phyloP scores from a whole-genome alignment of 768 basidiomycete genomes.

The Pleurotus salmoneostramineus region DNA sequence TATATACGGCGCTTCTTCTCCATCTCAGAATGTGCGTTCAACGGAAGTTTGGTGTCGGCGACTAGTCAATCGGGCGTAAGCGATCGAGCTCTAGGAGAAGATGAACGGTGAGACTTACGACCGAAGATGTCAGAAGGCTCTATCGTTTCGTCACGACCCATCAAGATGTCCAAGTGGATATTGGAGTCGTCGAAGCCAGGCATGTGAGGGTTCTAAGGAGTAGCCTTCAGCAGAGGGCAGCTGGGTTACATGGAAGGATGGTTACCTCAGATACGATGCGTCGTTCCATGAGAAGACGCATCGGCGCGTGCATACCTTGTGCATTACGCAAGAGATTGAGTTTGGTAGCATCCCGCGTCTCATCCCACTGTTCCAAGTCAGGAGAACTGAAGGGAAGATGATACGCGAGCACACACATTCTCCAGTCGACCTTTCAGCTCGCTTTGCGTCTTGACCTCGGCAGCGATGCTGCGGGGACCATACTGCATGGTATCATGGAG shows the following conservation, averaged over 20 bases:
- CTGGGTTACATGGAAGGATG: constrained; percentile 7
- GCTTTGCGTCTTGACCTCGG: constrained; percentile 62
- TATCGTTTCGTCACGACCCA: constrained; percentile 87
- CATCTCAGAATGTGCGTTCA: constrained; percentile 62
- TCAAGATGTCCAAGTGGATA: constrained; percentile 86
- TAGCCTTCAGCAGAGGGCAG: neutral
- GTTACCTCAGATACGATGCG: constrained; percentile 76
- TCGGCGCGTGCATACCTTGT: constrained; percentile 85
- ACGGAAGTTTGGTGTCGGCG: constrained; percentile 42
- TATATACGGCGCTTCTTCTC: constrained; percentile 55
- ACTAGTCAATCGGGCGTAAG: constrained; percentile 31
- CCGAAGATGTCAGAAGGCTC: constrained; percentile 78
- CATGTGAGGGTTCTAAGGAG: constrained; percentile 58
- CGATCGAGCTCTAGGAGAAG: neutral
- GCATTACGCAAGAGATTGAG: constrained; percentile 81
- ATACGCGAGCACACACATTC: constrained; percentile 48
- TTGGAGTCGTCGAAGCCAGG: constrained; percentile 66
- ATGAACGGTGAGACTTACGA: constrained; percentile 37
- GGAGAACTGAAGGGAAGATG: neutral
- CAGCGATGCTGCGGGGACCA: constrained; percentile 78
- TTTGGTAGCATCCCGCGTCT: constrained; percentile 84
- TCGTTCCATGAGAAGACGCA: constrained; percentile 92
- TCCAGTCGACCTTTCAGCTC: constrained; percentile 69
- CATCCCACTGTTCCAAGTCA: constrained; percentile 71
- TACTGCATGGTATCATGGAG: constrained; percentile 86